phyloP scores from a whole-genome alignment of 1,139 yeast species.

The Eremothecium coryli region DNA sequence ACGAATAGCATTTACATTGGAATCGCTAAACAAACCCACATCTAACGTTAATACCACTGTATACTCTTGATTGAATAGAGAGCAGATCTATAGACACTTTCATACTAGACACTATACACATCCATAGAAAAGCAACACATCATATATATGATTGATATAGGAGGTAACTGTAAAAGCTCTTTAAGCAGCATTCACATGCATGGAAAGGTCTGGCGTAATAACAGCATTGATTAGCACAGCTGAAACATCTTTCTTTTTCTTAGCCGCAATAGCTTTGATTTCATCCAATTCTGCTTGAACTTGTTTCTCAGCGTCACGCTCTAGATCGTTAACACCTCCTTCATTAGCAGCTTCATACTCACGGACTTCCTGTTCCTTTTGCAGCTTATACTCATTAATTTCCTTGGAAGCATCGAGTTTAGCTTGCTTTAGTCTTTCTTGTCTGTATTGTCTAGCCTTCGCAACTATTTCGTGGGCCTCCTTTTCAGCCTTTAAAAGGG shows the following conservation, averaged over 20 bases:
- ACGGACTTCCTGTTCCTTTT: constrained; percentile 76
- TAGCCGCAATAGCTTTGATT: constrained; percentile 53
- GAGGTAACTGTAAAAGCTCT: too few species aligned
- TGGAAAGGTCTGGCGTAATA: constrained; percentile 65
- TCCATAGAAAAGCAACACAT: too few species aligned
- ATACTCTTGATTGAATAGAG: too few species aligned
- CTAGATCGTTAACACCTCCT: constrained; percentile 43
- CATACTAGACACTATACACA: too few species aligned
- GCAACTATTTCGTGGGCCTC: constrained; percentile 93
- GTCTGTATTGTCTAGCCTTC: constrained; percentile 64
- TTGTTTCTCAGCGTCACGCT: constrained; percentile 57
- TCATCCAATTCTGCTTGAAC: constrained; percentile 52
- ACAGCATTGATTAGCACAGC: constrained; percentile 74
- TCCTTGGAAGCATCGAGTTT: constrained; percentile 87
- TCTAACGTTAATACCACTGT: too few species aligned
- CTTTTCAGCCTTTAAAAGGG: constrained; percentile 63
- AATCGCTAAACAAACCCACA: too few species aligned
- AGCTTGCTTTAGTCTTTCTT: constrained; percentile 66
- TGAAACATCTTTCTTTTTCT: constrained; percentile 60
- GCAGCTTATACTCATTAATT: constrained; percentile 74
- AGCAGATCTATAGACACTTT: too few species aligned
- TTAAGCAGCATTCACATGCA: constrained; percentile 62
- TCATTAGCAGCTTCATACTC: constrained; percentile 47
- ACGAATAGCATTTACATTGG: too few species aligned
- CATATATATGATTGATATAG: too few species aligned